Base-by-base conservation (phyloP, 2,329 filamentous ascomycete genomes). In the Blastomyces parvus region DNA sequence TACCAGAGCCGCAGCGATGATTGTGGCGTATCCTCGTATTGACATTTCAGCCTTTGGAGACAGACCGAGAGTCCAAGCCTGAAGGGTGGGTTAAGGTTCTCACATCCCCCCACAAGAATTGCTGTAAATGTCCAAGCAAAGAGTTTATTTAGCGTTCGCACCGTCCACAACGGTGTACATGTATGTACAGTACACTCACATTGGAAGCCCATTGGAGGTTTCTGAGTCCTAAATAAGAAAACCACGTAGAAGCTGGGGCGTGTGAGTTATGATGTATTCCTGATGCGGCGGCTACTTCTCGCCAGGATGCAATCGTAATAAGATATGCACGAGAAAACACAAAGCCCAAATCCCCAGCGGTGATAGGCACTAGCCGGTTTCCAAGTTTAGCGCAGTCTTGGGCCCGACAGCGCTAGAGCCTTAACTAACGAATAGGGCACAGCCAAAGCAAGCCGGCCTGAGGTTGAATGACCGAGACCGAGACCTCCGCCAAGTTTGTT, bases 21-120 rank as follows among this genome's bases (percentile, higher is more conserved):
- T 38, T 5, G 59, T 60, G 59, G 40, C 59, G 59, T 25, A 60
- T 33, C 9, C 33, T 60, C 59, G 59, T 60, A 60, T 60, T 60
- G 22, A 60, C 25, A 8, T 17, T n/a, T n/a, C n/a, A n/a, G n/a
- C n/a, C n/a, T 11, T 7, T n/a, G 53, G 19, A 14, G 14, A 5
- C 2, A 22, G 27, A 30, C 27, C 4, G 55, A 58, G 55, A 9
- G n/a, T 50, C 9, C 2, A 50, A 25, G 22, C 46, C 46, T 25
- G 22, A 50, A 50, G 22, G 8, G 19, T 25, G 25, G 30, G 25
- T 52, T 27, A 27, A 30, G 25, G 25, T 52, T 52, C 48, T 52
- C 14, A 3, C 11, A 9, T n/a, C 6, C 5, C 5, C 48, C 22
- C 48, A 50, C n/a, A 22, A 3, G n/a, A 9, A 25, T 48, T 11